Base-by-base conservation (phyloP, 331 rosid genomes). In the Pyrus hybrid region DNA sequence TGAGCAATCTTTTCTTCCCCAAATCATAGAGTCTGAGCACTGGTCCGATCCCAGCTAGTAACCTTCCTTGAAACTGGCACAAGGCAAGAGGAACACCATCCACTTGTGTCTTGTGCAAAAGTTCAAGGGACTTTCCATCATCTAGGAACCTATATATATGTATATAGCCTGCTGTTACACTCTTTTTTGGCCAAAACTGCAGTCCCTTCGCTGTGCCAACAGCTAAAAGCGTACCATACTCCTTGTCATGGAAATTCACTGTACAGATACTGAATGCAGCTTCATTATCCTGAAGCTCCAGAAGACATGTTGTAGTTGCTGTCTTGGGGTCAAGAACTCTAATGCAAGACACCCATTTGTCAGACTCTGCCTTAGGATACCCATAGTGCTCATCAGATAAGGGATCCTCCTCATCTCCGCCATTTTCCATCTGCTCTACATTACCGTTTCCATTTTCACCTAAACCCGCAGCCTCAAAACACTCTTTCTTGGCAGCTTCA, bases 191-290 rank as follows among this genome's bases (percentile, higher is more conserved):
- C 66, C 80, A 87, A 86, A 88, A 94, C 74, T 90, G 92, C 79
- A 94, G 88, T 62, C 99, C 99, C 85, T 92, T 94, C 41, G 97
- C 91, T 1, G 99, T 92, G 71, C 98, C 97, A 84, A 94, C 96
- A 13, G 97, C 99, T 80, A 94, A 82, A 80, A 94, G 96, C 8
- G 96, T 88, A 61, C 99, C 99, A 26, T 90, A 88, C 75, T 90
- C 99, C 86, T 91, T 94, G 80, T 94, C 97, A 73, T 90, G 96
- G 80, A 94, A 94, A 81, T 90, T 94, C 70, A 90, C 96, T 0
- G 95, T 92, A 83, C 99, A 94, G 45, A 94, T 25, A 65, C 97
- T 91, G 89, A 94, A 90, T 33, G 97, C 99, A 77, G 96, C 97
- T 86, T 94, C 99, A 33, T 91, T 90, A 54, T 94, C 99, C 80